These are phyloP conservation scores for Omphalotus guepiniiformis DNA, from an alignment of 768 basidiomycete genomes.

Conservation along the genomic window DNA sequence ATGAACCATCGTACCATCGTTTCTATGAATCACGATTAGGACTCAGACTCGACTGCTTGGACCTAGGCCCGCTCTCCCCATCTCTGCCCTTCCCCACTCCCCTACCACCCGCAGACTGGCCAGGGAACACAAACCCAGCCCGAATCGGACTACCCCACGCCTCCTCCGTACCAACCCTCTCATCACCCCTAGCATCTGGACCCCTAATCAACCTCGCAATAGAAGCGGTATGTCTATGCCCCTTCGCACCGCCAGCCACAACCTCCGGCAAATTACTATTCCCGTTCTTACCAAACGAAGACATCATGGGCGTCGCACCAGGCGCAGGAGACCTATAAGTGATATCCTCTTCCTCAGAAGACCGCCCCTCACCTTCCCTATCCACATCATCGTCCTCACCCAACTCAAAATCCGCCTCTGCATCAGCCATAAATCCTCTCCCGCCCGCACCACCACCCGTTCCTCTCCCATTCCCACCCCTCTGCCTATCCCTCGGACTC, in stretches of 20 bases:
- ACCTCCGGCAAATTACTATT: background rate
- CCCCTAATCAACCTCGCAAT: conserved; percentile 11
- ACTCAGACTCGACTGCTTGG: too few species aligned
- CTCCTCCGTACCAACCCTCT: conserved; percentile 1
- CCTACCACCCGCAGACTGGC: conserved; percentile 1
- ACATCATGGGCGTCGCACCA: background rate
- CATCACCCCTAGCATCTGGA: conserved; percentile 1
- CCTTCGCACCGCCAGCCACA: background rate
- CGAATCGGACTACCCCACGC: conserved; percentile 8
- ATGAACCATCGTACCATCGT: too few species aligned
- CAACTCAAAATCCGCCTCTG: conserved; percentile 53
- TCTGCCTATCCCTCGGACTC: conserved; percentile 31
- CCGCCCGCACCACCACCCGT: conserved; percentile 25
- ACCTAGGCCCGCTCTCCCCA: too few species aligned
- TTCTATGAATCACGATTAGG: too few species aligned
- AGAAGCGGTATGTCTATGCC: conserved; percentile 11
- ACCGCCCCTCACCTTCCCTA: conserved; percentile 67
- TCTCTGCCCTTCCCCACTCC: background rate
- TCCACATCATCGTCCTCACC: conserved; percentile 57
- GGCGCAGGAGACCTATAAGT: conserved; percentile 3
- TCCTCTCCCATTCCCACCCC: conserved; percentile 9
- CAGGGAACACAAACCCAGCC: conserved; percentile 7
- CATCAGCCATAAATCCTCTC: conserved; percentile 33
- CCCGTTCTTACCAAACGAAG: background rate
- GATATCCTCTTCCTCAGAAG: conserved; percentile 10